These are phyloP conservation scores for Manihot esculenta DNA, from an alignment of 441 rosid genomes.

Conservation along the genomic window DNA sequence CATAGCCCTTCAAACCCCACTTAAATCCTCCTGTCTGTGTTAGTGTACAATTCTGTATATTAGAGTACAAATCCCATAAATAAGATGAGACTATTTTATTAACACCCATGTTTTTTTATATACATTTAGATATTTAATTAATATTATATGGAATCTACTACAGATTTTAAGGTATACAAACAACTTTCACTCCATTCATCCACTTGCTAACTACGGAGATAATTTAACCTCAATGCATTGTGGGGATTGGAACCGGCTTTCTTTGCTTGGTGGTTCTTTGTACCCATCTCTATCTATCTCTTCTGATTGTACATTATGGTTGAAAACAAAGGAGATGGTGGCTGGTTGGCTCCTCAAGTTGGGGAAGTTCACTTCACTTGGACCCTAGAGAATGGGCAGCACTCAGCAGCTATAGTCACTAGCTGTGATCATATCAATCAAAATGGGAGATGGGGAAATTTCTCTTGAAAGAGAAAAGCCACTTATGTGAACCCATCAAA, in stretches of 20 bases:
- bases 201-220: too few relatives aligned
- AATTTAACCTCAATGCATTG: too few relatives aligned
- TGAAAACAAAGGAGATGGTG: conserved; percentile 16
- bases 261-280: too few relatives aligned
- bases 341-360: conserved; percentile 48
- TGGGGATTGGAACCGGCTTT: too few relatives aligned
- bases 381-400: conserved; percentile 15
- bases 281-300: too few relatives aligned
- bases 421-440: not conserved
- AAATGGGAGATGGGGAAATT: conserved; percentile 8
- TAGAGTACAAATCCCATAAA: too few relatives aligned
- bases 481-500: conserved; percentile 4
- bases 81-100: too few relatives aligned
- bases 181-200: too few relatives aligned
- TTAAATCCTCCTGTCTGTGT: conserved; percentile 2
- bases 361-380: conserved; percentile 32
- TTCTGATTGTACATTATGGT: not conserved
- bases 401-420: not conserved
- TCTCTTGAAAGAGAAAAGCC: conserved; percentile 4
- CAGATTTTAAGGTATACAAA: too few relatives aligned
- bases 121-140: too few relatives aligned
- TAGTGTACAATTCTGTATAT: not conserved
- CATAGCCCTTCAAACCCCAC: conserved; percentile 35
- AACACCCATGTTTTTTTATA: too few relatives aligned
- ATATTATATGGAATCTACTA: too few relatives aligned